Base-by-base conservation (phyloP, 2,329 filamentous ascomycete species). In the Bipolaris zeicola region DNA sequence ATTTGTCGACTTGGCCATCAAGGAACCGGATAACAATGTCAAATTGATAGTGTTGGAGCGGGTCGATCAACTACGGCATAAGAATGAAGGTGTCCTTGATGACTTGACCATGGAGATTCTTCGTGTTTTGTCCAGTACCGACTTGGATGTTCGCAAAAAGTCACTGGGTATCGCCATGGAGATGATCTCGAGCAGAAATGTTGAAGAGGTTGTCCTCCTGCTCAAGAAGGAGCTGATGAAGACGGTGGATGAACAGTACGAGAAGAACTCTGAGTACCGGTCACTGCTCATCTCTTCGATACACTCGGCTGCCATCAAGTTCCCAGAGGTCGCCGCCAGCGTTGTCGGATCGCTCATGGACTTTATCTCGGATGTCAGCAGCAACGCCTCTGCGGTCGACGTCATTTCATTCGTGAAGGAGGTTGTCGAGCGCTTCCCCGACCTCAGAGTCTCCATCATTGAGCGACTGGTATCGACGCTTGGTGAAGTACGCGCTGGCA, bases 351-450 rank as follows among this genome's bases (percentile, higher is more conserved):
- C 97, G 42, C 85, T 99, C 51, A 99, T 99, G 95, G 95, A 99
- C 78, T 98, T 98, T 75, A 97, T 99, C 71, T 92, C 91, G 49
- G 95, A 99, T 76, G 97, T 98, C 76, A 98, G 96, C 82, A 98
- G 96, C 82, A 97, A 96, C 72, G 90, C 91, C 42, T 96, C 94
- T 1, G 95, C 95, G 1, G 91, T 99, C 28, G 95, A 99, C 77
- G 94, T 99, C 51, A 98, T 99, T 72, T 93, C 92, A 52, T 99
- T 99, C 73, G 93, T 99, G 62, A 99, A 99, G 79, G 95, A 99
- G 76, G 95, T 99, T 3, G 94, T 98, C 6, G 95, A 99, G 79
- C 96, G 96, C 72, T 99, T 98, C 81, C 95, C 95, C 6, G 88
- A 91, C 67, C 84, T 99, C 55, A 88, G 95, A 58, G 86, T 88